Conservation (phyloP, 345 rosid genomes). For the Lepidium africanum region DNA sequence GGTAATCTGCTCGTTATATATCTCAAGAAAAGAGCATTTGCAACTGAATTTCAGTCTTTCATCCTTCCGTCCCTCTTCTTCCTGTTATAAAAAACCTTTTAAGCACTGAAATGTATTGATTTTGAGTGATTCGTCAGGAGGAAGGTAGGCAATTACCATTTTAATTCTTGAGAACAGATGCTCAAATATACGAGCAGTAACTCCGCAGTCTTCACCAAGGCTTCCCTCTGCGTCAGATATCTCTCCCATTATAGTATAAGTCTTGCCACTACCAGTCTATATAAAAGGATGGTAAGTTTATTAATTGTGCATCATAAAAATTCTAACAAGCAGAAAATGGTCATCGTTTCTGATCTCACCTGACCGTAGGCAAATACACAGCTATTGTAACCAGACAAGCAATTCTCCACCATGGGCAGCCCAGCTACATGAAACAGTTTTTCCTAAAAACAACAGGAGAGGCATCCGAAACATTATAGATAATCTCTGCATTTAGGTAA, state of each 20-base stretch:
- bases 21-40: constrained; percentile 89
- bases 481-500: background rate
- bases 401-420: constrained; percentile 92
- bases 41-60: constrained; percentile 74
- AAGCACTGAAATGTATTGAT: background rate
- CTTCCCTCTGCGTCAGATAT: constrained; percentile 45
- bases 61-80: constrained; percentile 70
- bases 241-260: constrained; percentile 94
- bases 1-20: constrained; percentile 90
- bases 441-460: constrained; percentile 40
- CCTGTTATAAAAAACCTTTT: constrained; percentile 34
- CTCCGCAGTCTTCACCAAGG: constrained; percentile 63
- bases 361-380: constrained; percentile 97
- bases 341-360: constrained; percentile 34
- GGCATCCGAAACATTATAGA: constrained; percentile 6
- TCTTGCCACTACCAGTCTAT: constrained; percentile 99
- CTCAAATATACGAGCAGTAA: constrained; percentile 84
- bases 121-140: background rate
- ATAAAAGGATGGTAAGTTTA: constrained; percentile 18
- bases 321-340: constrained; percentile 5
- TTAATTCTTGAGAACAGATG: constrained; percentile 70
- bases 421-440: constrained; percentile 72
- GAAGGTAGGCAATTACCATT: constrained; percentile 33
- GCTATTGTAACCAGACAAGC: constrained; percentile 90
- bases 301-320: background rate